These are phyloP conservation scores for Pyrenula massariospora DNA, from an alignment of 495 filamentous ascomycete genomes.

Conservation along the genomic window DNA sequence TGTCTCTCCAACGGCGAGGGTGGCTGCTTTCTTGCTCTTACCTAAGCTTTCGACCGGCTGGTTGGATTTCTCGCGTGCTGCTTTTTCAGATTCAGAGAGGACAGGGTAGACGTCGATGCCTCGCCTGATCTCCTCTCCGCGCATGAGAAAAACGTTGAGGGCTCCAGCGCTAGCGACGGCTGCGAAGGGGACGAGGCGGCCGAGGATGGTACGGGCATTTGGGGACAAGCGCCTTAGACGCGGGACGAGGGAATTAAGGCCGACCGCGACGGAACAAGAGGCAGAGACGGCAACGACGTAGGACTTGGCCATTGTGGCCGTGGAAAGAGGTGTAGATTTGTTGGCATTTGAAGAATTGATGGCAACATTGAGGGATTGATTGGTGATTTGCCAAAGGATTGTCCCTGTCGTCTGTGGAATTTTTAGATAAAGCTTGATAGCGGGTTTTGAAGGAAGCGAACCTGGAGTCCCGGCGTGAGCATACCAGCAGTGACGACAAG, in stretches of 20 bases:
- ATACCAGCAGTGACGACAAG: conserved; percentile 95
- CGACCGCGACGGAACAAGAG: conserved; percentile 83
- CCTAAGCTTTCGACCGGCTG: conserved; percentile 57
- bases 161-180: conserved; percentile 84
- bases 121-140: conserved; percentile 81
- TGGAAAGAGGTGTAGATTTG: conserved; percentile 80
- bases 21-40: conserved; percentile 78
- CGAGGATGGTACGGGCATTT: conserved; percentile 58
- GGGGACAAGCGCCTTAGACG: conserved; percentile 68
- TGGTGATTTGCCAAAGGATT: conserved; percentile 87
- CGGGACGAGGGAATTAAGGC: conserved; percentile 81
- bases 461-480: conserved; percentile 75
- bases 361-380: conserved; percentile 94
- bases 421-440: not conserved
- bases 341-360: conserved; percentile 97
- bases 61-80: conserved; percentile 43
- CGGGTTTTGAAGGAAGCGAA: conserved; percentile 19
- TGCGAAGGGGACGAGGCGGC: conserved; percentile 84
- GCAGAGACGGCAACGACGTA: conserved; percentile 88
- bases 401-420: conserved; percentile 64
- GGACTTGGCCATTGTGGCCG: conserved; percentile 69
- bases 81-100: conserved; percentile 43
- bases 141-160: conserved; percentile 95
- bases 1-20: conserved; percentile 81
- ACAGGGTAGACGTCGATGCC: conserved; percentile 93